Base-by-base conservation (phyloP, 179 eudicot genomes). In the Silene coronaria region DNA sequence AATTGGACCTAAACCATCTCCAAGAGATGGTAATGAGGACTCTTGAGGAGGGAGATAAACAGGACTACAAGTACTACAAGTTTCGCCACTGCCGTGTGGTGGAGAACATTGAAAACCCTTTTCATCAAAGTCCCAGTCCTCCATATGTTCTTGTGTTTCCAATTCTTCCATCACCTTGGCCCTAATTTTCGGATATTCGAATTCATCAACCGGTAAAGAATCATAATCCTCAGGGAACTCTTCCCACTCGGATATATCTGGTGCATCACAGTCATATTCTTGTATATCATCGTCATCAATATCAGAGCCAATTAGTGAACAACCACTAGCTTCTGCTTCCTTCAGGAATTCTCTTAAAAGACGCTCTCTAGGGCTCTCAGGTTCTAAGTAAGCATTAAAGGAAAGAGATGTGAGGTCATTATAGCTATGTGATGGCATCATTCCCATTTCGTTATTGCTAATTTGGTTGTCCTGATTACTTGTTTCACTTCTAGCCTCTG, bases 311-410 rank as follows among this genome's bases (percentile, higher is more conserved):
- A 93, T 87, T 75, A 93, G 82, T 26, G 91, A 85, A 83, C 82
- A 85, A 17, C 99, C 97, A 70, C 84, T 80, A 69, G 91, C 88
- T 73, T 88, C 85, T 42, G 87, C 73, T 75, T 92, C 97, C 80
- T 84, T 84, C 81, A 92, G 91, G 68, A 95, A 95, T 71, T 91
- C 87, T 78, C 93, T 88, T 77, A 95, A 75, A 38, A 95, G 78
- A 38, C 90, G 90, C 82, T 92, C 99, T 80, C 99, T 88, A 27
- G 97, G 99, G 9, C 97, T 92, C 82, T 91, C 95, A 9, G 96
- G 91, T 78, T 95, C 97, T 74, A 84, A 80, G 80, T 91, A 93
- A 28, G 91, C 85, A 79, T 84, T 82, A 77, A 78, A 79, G 82
- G 84, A 80, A 51, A 81, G 75, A 23, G 91, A 88, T 32, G 86